Evolutionary conservation across 352 stramenopile genomes (phyloP).

Genomic region (Aphanomyces cochlioides): DNA sequence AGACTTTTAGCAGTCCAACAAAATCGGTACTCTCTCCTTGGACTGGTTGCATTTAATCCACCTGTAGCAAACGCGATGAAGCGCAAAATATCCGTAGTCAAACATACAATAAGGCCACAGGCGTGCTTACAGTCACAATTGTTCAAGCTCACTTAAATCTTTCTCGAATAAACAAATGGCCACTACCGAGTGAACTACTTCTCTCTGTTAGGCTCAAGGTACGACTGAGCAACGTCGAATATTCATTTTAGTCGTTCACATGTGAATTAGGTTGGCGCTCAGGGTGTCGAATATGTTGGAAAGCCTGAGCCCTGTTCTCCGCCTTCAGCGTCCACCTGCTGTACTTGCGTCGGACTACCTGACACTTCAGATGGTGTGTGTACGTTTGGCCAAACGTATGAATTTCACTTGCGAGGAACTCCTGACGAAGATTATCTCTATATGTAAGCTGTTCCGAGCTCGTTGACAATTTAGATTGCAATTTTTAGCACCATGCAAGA

Average conservation of each 20-base stretch:
- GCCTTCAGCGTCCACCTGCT: not conserved
- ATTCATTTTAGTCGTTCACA: not conserved
- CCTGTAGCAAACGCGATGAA: not conserved
- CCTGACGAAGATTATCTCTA: slow-evolving; percentile 2
- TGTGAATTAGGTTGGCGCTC: slow-evolving; percentile 9
- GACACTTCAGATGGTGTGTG: not conserved
- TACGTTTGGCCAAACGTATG: slow-evolving; percentile 9
- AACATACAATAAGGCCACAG: not conserved
- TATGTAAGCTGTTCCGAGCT: not conserved
- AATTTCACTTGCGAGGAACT: slow-evolving; percentile 10
- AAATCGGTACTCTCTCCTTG: not conserved
- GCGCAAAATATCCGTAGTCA: not conserved
- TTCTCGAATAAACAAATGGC: not conserved
- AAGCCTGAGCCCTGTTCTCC: not conserved
- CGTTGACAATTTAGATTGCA: not conserved
- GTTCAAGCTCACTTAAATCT: not conserved
- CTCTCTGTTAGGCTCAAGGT: not conserved
- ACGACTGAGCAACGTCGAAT: not conserved
- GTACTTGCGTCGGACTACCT: not conserved
- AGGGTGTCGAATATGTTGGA: not conserved
- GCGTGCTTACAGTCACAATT: not conserved
- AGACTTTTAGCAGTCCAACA: not conserved
- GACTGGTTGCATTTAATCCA: too few relatives aligned
- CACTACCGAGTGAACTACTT: not conserved
- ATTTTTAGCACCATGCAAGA: not conserved